Evolutionary conservation across 352 stramenopile species (phyloP), one percentile per base, ranked within the genome.

Genomic region (Globisporangium irregulare): DNA sequence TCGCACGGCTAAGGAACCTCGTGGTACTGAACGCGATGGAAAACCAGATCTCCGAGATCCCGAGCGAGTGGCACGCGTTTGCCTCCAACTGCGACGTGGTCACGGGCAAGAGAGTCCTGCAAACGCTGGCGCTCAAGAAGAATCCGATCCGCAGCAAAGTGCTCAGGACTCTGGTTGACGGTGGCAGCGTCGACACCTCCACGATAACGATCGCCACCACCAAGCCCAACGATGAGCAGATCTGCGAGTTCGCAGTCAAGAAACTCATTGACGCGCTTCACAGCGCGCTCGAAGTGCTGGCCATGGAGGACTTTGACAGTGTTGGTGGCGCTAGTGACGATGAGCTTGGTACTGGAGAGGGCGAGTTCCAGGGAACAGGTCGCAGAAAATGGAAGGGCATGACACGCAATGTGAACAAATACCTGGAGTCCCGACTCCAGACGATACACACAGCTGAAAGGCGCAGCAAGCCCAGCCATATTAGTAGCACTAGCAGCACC

Each of bases 201-300:
- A 1, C 29, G 1, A 57, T 57, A 0, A 20, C 56, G 12, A 27
- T 46, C 22, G 29, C 54, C 2, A 56, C 56, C 1, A 67, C 73
- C 24, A 73, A 70, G 43, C 66, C 56, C 59, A 71, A 32, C 25
- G 68, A 27, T 59, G 78, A 67, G 62, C 43, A 70, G 12, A 67
- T 75, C 1, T 89, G 82, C 8, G 81, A 86, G 62, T 67, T 66
- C n/a, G 72, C 83, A 14, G 32, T 90, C 18, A 76, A 72, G 61
- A 89, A 87, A 56, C 46, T 92, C 10, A 76, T 91, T 8, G 73
- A 88, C 41, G 68, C 73, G 36, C 76, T 86, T n/a, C 72, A 76
- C 20, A 73, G 73, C 25, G 34, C 62, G 56, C 24, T 62, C 25
- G 68, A 70, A 20, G 67, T 62, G 63, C 60, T 62, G 25, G 59